A percentile compares a stretch with the other conserved stretches of the same genome.
Evolutionary conservation across 805 yeast genomes (phyloP).

Genomic region (Jamesozyma piceae): DNA sequence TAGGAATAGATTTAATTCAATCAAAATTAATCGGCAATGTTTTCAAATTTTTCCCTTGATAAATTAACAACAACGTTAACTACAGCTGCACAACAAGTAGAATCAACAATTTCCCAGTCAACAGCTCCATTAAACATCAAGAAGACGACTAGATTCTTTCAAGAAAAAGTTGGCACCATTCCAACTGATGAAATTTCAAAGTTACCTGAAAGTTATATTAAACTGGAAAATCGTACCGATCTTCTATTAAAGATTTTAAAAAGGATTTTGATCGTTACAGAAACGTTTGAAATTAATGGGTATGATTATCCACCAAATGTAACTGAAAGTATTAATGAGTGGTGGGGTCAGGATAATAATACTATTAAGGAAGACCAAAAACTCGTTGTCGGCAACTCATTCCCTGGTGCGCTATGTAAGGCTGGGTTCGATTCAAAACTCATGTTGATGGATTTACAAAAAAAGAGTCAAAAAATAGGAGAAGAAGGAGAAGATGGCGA

Average conservation of each 20-base stretch:
- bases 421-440: slow-evolving; percentile 45
- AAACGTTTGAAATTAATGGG: slow-evolving; percentile 62
- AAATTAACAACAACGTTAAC: slow-evolving; percentile 25
- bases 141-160: slow-evolving; percentile 31
- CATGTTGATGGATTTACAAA: slow-evolving; percentile 24
- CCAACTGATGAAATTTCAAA: slow-evolving; percentile 51
- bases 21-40: no score
- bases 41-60: slow-evolving; percentile 22
- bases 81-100: slow-evolving; percentile 27
- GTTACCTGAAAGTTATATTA: slow-evolving; percentile 63
- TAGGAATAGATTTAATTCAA: no score
- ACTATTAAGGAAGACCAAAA: slow-evolving; percentile 5
- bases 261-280: slow-evolving; percentile 40
- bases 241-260: slow-evolving; percentile 51
- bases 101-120: slow-evolving; percentile 26
- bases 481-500: slow-evolving; percentile 20
- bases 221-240: slow-evolving; percentile 60
- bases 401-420: slow-evolving; percentile 59
- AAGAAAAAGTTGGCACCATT: slow-evolving; percentile 53
- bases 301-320: slow-evolving; percentile 80
- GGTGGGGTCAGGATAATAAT: slow-evolving; percentile 29
- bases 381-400: slow-evolving; percentile 49
- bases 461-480: slow-evolving; percentile 21
- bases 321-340: slow-evolving; percentile 54
- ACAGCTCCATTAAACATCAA: slow-evolving; percentile 23